Base-by-base conservation (phyloP, 78 protist genomes). In the Pelomyxa schiedti region DNA sequence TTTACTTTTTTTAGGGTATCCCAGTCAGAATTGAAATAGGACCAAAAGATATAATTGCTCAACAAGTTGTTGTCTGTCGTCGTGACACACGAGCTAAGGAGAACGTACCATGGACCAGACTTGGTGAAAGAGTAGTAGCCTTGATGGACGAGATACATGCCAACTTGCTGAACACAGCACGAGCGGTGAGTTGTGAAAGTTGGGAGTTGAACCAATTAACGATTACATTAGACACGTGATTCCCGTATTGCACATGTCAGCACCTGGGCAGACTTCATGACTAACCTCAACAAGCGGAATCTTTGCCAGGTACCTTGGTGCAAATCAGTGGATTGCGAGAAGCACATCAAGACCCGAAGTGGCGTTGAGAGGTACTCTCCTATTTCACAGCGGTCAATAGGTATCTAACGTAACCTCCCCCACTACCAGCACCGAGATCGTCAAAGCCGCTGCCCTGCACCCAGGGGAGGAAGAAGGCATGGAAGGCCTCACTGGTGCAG, bases 11-110 rank as follows among this genome's bases (percentile, higher is more conserved):
- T 4, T 4, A 40, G 40, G 92, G 92, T 22, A 89, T 90, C 35
- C 99, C 99, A 35, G 35, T 96, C 40, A 95, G 99, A 42, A 52
- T 94, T 8, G 99, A 96, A 83, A 35, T 96, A 8, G 99, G 99
- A 29, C 94, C 95, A 8, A 69, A 77, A 37, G 99, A 96, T 83
- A 1, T 96, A 1, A 94, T 30, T n/a, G 29, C 41, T 65, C 42
- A 76, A 37, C 30, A 63, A n/a, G 82, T 76, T 8, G 42, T 82
- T 66, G 36, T 77, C 42, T 86, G 83, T 28, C 87, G 92, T 63
- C 83, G 97, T 29, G 90, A 85, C 78, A 83, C 58, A 26, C 76
- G 66, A 38, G 39, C 42, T 22, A 41, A 75, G 65, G 22, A 29
- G 47, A 16, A 22, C 63, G 67, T 81, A 29, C 64, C 80, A 28